Conservation (phyloP, 768 basidiomycete genomes). For the Lactarius hengduanensis region DNA sequence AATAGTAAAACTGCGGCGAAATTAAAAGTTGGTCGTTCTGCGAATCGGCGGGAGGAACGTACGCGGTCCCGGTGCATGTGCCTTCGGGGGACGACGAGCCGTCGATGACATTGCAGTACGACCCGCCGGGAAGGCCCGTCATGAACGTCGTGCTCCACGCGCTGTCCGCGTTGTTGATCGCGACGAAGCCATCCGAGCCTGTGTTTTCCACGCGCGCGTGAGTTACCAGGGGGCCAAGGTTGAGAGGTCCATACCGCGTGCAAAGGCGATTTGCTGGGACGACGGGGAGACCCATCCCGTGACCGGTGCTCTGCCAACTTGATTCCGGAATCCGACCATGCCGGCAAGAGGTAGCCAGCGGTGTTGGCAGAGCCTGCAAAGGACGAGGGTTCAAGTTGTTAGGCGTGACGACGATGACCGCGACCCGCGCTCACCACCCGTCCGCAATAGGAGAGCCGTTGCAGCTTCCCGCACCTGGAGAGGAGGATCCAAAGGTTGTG, state of each 20-base stretch:
- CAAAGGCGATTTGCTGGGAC: conserved; percentile 63
- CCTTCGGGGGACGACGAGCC: conserved; percentile 42
- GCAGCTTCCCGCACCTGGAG: conserved; percentile 50
- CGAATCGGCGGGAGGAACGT: background rate
- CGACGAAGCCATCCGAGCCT: conserved; percentile 60
- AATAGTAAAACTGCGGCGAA: conserved; percentile 27
- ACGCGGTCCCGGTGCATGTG: conserved; percentile 53
- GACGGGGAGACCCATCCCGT: conserved; percentile 59
- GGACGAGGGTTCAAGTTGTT: background rate
- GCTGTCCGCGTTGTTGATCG: conserved; percentile 62
- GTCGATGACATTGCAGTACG: conserved; percentile 64
- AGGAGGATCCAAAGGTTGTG: background rate
- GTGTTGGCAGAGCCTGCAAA: conserved; percentile 57
- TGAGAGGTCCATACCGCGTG: conserved; percentile 45
- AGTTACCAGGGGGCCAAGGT: background rate
- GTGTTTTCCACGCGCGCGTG: background rate
- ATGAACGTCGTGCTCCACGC: conserved; percentile 55
- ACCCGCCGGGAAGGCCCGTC: conserved; percentile 57
- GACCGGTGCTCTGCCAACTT: conserved; percentile 50
- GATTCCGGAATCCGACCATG: conserved; percentile 61
- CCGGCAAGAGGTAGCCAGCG: conserved; percentile 56
- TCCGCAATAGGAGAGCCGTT: conserved; percentile 46
- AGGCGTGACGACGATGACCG: background rate
- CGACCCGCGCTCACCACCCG: conserved; percentile 41
- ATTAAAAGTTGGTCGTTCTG: background rate